Evolutionary conservation across 2,329 filamentous ascomycete genomes (phyloP).

Genomic region (Neofusicoccum sp.): DNA sequence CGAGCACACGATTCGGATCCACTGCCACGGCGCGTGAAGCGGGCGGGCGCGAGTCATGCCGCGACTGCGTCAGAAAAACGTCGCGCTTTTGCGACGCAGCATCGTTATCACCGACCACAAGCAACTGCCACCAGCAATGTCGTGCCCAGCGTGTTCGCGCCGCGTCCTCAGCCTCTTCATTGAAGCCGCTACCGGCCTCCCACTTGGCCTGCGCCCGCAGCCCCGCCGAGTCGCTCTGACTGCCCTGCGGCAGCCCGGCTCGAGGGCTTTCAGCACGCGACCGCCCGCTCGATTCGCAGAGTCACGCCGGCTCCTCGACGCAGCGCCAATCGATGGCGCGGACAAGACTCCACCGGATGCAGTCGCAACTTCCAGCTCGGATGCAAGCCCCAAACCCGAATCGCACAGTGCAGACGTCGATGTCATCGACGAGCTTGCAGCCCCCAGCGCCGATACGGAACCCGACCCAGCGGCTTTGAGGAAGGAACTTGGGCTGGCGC

Average conservation of each 20-base stretch:
- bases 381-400: not conserved
- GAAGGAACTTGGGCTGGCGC: not conserved
- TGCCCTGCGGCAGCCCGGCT: not conserved
- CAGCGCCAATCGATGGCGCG: not conserved
- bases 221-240: not conserved
- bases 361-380: not conserved
- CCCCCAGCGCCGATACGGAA: not conserved
- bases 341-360: not conserved
- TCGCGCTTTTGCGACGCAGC: not conserved
- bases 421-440: not conserved
- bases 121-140: not conserved
- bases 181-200: not conserved
- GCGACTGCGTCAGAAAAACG: constrained; percentile 1
- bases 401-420: not conserved
- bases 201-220: not conserved
- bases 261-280: not conserved
- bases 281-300: not conserved
- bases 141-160: constrained; percentile 2
- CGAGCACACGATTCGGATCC: too few species aligned
- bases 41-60: constrained; percentile 4
- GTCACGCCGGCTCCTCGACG: not conserved
- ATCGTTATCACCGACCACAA: not conserved
- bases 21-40: too few species aligned
- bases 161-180: not conserved
- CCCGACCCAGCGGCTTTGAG: not conserved